phyloP scores from a whole-genome alignment of 345 rosid species.

The Schrenkiella parvula region DNA sequence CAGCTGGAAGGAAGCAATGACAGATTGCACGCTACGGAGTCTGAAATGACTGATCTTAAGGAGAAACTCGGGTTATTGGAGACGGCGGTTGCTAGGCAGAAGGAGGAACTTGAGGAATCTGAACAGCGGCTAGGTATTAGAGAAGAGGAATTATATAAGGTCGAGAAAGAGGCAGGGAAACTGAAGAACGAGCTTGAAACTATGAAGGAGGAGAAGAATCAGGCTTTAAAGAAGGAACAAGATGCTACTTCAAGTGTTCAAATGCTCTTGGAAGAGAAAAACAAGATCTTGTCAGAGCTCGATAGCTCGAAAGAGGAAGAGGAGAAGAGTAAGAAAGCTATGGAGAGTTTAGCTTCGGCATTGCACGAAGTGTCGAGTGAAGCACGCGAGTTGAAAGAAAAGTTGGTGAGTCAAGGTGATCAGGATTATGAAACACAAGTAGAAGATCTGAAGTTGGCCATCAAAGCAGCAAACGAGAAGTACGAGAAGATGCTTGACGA shows the following conservation, averaged over 20 bases:
- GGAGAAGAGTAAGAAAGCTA: conserved; percentile 91
- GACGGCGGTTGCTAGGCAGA: conserved; percentile 52
- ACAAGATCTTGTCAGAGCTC: conserved; percentile 57
- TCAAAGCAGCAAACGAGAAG: conserved; percentile 64
- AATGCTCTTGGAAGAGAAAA: conserved; percentile 68
- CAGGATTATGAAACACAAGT: conserved; percentile 62
- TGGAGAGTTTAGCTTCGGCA: conserved; percentile 92
- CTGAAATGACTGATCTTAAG: conserved; percentile 54
- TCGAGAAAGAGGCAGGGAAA: conserved; percentile 39
- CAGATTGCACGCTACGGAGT: conserved; percentile 58
- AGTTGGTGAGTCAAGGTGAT: conserved; percentile 46
- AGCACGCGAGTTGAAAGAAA: conserved; percentile 83
- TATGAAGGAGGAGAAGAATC: conserved; percentile 61
- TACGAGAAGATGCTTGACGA: conserved; percentile 69
- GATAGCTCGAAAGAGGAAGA: conserved; percentile 73
- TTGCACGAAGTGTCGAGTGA: conserved; percentile 86
- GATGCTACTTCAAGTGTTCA: conserved; percentile 70
- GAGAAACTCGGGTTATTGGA: conserved; percentile 67
- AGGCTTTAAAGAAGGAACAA: conserved; percentile 63
- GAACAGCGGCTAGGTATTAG: conserved; percentile 37
- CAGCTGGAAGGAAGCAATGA: conserved; percentile 66
- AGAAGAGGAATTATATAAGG: conserved; percentile 47
- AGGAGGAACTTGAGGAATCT: conserved; percentile 56
- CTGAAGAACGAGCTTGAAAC: conserved; percentile 59
- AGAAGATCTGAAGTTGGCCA: conserved; percentile 60